Evolutionary conservation across 2,329 filamentous ascomycete genomes (phyloP).

Genomic region (Onygenales sp.): DNA sequence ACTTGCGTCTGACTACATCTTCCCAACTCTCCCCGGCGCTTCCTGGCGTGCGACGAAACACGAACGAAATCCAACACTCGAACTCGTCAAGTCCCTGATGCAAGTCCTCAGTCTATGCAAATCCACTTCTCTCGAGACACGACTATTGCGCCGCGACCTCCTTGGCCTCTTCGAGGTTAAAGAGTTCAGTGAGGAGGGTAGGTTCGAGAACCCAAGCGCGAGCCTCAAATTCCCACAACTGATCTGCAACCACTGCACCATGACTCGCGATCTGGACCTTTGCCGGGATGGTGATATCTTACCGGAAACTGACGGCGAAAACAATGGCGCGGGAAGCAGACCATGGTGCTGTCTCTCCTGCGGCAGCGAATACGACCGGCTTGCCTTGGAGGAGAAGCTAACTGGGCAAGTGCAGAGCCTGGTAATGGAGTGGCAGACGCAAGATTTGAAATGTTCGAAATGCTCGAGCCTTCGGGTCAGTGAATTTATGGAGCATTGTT

Average conservation of each 20-base stretch:
- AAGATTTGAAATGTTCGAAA: slow-evolving; percentile 81
- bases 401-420: slow-evolving; percentile 66
- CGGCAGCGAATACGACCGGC: slow-evolving; percentile 62
- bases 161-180: slow-evolving; percentile 85
- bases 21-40: slow-evolving; percentile 60
- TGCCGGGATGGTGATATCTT: slow-evolving; percentile 81
- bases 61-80: slow-evolving; percentile 64
- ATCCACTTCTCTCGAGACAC: slow-evolving; percentile 78
- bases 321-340: slow-evolving; percentile 23
- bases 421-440: slow-evolving; percentile 71
- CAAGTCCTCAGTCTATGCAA: slow-evolving; percentile 87
- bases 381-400: slow-evolving; percentile 74
- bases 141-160: slow-evolving; percentile 79
- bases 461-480: slow-evolving; percentile 61
- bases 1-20: slow-evolving; percentile 74
- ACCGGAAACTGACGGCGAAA: slow-evolving; percentile 35
- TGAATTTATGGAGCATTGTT: slow-evolving; percentile 95
- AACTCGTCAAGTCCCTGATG: slow-evolving; percentile 87
- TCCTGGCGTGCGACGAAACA: slow-evolving; percentile 44
- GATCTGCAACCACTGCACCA: slow-evolving; percentile 83
- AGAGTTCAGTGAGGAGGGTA: slow-evolving; percentile 83
- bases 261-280: slow-evolving; percentile 79
- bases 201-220: slow-evolving; percentile 76
- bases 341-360: slow-evolving; percentile 73
- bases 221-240: slow-evolving; percentile 64